Evolutionary conservation across 2,329 filamentous ascomycete species (phyloP), one percentile per base, ranked within the genome.

Genomic region (Trichoderma breve): DNA sequence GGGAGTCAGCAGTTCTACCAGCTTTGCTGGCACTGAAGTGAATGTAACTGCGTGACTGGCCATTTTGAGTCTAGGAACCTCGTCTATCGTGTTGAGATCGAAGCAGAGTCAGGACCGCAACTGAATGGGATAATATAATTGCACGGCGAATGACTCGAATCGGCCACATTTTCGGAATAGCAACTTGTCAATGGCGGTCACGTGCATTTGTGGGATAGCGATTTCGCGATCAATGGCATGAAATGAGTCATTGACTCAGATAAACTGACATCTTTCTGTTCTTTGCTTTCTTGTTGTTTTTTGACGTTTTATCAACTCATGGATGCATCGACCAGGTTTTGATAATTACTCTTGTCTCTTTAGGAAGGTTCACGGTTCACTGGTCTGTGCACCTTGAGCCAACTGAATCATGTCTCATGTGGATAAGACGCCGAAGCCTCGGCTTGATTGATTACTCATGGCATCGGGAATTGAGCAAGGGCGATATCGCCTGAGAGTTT

Each of bases 1-100:
- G 3, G 79, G 76, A 30, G 79, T 76, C 0, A 93, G 84, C 14
- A 87, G 83, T 3, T 75, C 70, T n/a, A 88, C 77, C 55, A 91
- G 79, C 73, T 73, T 74, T 12, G 71, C 73, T 0, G 83, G 79
- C 6, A 80, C 77, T 4, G 74, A 60, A 5, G 76, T 74, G 67
- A 81, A 82, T n/a, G 79, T 74, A 28, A 61, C 30, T 18, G 62
- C 26, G 21, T 71, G 34, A 51, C 34, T n/a, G 1, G 51, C 26
- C 73, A 74, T 74, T 24, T 30, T 66, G 61, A 68, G 18, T 18
- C 34, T 18, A 11, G 36, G 12, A 51, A 5, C 18, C 14, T 26
- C 14, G 55, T 21, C 11, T 51, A 28, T 51, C 36, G 36, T 12
- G 26, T 18, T 34, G 43, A 24, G 43, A 53, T 21, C 8, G 43